phyloP scores from a whole-genome alignment of 176 grass and related monocot species.

The Thalia dealbata region DNA sequence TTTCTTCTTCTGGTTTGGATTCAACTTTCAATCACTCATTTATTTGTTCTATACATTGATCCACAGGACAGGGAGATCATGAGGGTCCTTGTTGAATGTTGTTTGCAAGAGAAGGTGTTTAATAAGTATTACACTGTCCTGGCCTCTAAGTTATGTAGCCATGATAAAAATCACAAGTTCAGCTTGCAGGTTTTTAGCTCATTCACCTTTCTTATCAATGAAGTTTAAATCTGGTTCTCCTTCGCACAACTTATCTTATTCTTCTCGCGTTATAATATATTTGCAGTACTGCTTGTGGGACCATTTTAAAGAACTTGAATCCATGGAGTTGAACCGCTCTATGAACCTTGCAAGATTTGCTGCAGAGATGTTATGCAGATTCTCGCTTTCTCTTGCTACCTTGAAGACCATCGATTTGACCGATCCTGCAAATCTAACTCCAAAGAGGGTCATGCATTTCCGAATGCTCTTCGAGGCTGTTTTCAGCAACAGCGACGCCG shows the following conservation, averaged over 20 bases:
- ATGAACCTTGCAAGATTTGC: slow-evolving; percentile 77
- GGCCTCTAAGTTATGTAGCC: slow-evolving; percentile 76
- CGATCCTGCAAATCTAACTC: slow-evolving; percentile 44
- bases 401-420: slow-evolving; percentile 61
- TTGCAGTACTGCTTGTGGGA: slow-evolving; percentile 81
- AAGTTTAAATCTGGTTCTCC: not conserved
- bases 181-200: slow-evolving; percentile 51
- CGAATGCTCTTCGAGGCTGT: slow-evolving; percentile 62
- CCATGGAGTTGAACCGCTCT: slow-evolving; percentile 54
- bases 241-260: not conserved
- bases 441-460: slow-evolving; percentile 58
- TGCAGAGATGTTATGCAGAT: slow-evolving; percentile 55
- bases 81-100: slow-evolving; percentile 88
- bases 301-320: slow-evolving; percentile 81
- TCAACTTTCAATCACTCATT: slow-evolving; percentile 7
- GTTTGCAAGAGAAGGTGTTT: slow-evolving; percentile 90
- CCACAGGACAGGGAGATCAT: slow-evolving; percentile 82
- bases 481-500: slow-evolving; percentile 38
- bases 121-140: slow-evolving; percentile 85
- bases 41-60: slow-evolving; percentile 3
- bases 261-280: slow-evolving; percentile 6
- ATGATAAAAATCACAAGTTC: slow-evolving; percentile 96
- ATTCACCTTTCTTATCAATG: not conserved
- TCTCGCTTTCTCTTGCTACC: slow-evolving; percentile 67
- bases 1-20: not conserved